Evolutionary conservation across 352 stramenopile genomes (phyloP).

Genomic region (Phytophthora fragariae): DNA sequence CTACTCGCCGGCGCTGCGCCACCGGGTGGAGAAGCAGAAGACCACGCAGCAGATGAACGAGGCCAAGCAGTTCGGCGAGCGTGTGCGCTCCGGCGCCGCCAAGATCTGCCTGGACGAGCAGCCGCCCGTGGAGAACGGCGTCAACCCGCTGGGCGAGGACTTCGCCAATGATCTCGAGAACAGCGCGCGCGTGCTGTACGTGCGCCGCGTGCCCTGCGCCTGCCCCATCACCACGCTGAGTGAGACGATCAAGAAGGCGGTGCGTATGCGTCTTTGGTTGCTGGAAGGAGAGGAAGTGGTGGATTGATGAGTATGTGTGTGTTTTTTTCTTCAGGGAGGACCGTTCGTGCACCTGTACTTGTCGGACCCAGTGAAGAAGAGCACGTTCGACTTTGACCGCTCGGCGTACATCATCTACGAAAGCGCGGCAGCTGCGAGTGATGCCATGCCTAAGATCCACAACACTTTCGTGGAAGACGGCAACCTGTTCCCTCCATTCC

Average conservation of each 20-base stretch:
- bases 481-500: conserved; percentile 78
- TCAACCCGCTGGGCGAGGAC: conserved; percentile 46
- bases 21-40: conserved; percentile 73
- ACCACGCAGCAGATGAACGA: conserved; percentile 72
- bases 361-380: conserved; percentile 89
- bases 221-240: conserved; percentile 75
- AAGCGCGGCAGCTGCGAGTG: conserved; percentile 63
- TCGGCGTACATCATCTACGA: conserved; percentile 90
- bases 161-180: conserved; percentile 86
- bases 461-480: conserved; percentile 87
- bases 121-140: conserved; percentile 26
- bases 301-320: conserved; percentile 9
- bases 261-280: conserved; percentile 32
- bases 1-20: conserved; percentile 81
- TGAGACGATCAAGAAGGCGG: conserved; percentile 85
- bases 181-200: conserved; percentile 78
- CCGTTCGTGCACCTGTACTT: conserved; percentile 81
- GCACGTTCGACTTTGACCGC: conserved; percentile 85
- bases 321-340: conserved; percentile 53
- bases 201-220: conserved; percentile 82
- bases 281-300: not conserved
- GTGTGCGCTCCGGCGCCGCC: conserved; percentile 55
- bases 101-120: conserved; percentile 78
- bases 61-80: conserved; percentile 79
- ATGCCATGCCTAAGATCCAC: conserved; percentile 86